These are phyloP conservation scores for Fusarium pseudonygamai DNA, from an alignment of 2,329 filamentous ascomycete species.

Conservation along the genomic window DNA sequence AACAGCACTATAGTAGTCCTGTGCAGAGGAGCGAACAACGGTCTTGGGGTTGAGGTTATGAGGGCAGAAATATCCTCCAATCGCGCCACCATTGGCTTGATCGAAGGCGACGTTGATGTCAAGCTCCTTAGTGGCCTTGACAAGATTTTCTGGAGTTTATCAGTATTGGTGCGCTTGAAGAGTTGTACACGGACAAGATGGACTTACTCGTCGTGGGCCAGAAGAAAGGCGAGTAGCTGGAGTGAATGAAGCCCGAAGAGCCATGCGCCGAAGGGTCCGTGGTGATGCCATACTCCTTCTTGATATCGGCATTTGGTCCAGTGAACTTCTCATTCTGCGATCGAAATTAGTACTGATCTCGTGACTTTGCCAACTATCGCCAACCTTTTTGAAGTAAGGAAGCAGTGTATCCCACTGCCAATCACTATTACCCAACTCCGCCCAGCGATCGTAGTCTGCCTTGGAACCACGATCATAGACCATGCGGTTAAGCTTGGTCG, in stretches of 20 bases:
- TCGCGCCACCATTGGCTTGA: constrained; percentile 30
- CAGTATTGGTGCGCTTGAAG: fast-evolving
- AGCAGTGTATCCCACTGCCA: constrained; percentile 52
- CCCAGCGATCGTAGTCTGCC: constrained; percentile 58
- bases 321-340: constrained; percentile 32
- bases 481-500: constrained; percentile 53
- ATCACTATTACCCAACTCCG: constrained; percentile 54
- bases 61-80: constrained; percentile 35
- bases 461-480: constrained; percentile 50
- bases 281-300: constrained; percentile 27
- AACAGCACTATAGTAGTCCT: constrained; percentile 26
- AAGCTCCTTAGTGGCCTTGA: constrained; percentile 23
- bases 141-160: constrained; percentile 17
- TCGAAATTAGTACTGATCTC: neutral
- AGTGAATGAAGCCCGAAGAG: constrained; percentile 22
- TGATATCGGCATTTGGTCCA: constrained; percentile 11
- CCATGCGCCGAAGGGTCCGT: constrained; percentile 26
- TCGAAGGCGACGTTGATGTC: constrained; percentile 18
- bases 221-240: constrained; percentile 36
- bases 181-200: fast-evolving
- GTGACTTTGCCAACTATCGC: too few species aligned
- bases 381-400: constrained; percentile 57
- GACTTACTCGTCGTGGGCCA: constrained; percentile 39
- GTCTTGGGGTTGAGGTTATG: constrained; percentile 30
- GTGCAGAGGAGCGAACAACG: constrained; percentile 27